phyloP scores from a whole-genome alignment of 2,329 filamentous ascomycete genomes.

The Monosporascus sp. region DNA sequence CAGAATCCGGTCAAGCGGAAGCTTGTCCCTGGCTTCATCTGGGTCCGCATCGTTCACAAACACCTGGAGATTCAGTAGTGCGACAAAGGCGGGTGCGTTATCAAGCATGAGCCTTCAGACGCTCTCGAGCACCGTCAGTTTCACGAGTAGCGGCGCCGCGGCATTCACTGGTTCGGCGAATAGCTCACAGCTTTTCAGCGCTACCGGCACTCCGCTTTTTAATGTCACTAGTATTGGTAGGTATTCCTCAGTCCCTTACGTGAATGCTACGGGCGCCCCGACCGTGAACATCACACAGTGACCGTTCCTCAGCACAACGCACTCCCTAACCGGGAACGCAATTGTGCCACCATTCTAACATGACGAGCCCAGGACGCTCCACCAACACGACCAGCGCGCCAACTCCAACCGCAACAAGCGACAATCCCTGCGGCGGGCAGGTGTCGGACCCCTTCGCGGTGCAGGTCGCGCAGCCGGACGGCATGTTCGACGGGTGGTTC shows the following conservation, averaged over 20 bases:
- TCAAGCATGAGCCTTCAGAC: not conserved
- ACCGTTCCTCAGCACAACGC: conserved; percentile 1
- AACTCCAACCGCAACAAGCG: conserved; percentile 9
- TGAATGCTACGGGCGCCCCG: conserved; percentile 6
- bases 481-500: conserved; percentile 26
- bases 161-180: conserved; percentile 2
- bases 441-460: conserved; percentile 19
- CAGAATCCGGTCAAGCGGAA: not conserved
- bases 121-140: not conserved
- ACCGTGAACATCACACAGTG: not conserved
- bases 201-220: not conserved
- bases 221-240: not conserved
- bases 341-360: conserved; percentile 1
- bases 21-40: not conserved
- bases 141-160: not conserved
- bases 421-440: conserved; percentile 21
- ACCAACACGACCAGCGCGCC: conserved; percentile 8
- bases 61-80: not conserved
- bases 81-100: conserved; percentile 1
- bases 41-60: not conserved
- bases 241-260: conserved; percentile 2
- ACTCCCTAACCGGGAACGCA: not conserved
- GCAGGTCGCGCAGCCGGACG: conserved; percentile 20
- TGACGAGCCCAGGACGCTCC: conserved; percentile 3
- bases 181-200: not conserved